Conservation (phyloP, 2,329 filamentous ascomycete species). For the Aotearoamyces nothofagi region DNA sequence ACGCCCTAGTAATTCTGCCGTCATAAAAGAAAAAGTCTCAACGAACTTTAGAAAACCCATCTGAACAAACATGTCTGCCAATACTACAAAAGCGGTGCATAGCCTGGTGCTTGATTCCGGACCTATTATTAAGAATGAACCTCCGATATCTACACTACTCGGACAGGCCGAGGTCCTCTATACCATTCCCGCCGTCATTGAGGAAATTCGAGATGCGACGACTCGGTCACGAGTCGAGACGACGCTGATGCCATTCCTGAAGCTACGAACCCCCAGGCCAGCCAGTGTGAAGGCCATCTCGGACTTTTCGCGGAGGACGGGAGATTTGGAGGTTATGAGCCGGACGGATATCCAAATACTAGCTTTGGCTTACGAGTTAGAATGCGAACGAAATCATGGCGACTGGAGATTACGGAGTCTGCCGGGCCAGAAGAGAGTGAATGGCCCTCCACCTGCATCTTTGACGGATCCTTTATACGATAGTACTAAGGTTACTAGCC, state of each 20-base stretch:
- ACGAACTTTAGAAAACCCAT: background rate
- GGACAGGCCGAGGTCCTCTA: slow-evolving; percentile 61
- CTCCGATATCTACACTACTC: slow-evolving; percentile 68
- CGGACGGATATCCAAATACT: slow-evolving; percentile 79
- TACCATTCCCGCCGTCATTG: slow-evolving; percentile 73
- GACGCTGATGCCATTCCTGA: slow-evolving; percentile 72
- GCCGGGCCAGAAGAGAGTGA: slow-evolving; percentile 66
- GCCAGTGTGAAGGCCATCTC: slow-evolving; percentile 67
- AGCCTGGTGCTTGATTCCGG: slow-evolving; percentile 82
- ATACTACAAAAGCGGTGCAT: slow-evolving; percentile 51
- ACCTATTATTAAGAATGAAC: slow-evolving; percentile 86
- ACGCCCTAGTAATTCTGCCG: background rate
- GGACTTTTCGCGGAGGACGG: slow-evolving; percentile 78
- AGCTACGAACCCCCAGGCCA: slow-evolving; percentile 55
- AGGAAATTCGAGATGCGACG: slow-evolving; percentile 74
- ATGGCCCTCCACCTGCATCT: slow-evolving; percentile 38
- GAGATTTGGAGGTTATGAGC: slow-evolving; percentile 78
- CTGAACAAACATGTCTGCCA: slow-evolving; percentile 13
- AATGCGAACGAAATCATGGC: slow-evolving; percentile 79
- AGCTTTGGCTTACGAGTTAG: slow-evolving; percentile 86
- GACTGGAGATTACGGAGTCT: slow-evolving; percentile 70
- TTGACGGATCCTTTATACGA: slow-evolving; percentile 6
- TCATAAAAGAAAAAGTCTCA: no score
- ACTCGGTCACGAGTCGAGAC: slow-evolving; percentile 73
- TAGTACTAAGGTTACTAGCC: slow-evolving; percentile 3